A percentile compares a stretch with the other conserved stretches of the same genome.
Conservation (phyloP, 169 alveolate genomes). For the Perkinsus olseni region DNA sequence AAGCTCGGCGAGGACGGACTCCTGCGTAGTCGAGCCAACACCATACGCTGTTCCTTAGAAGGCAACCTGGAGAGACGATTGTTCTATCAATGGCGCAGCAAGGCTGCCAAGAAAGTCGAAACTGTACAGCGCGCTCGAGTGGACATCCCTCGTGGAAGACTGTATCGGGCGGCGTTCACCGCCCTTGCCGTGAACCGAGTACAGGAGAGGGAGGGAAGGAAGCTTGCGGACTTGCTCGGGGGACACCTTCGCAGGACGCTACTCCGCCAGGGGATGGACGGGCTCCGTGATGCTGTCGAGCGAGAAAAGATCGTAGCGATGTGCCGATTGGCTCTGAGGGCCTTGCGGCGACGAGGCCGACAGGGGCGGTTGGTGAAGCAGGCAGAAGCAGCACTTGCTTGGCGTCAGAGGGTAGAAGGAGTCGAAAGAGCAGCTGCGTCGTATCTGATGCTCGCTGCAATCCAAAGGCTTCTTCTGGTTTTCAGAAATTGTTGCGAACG, state of each 20-base stretch:
- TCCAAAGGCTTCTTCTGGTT: background rate
- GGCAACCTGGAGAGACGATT: background rate
- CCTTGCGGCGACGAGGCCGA: background rate
- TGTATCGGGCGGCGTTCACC: background rate
- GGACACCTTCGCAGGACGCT: background rate
- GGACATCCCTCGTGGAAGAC: background rate
- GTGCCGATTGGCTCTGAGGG: background rate
- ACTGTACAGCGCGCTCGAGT: background rate
- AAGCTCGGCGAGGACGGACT: too few relatives aligned
- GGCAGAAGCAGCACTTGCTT: background rate
- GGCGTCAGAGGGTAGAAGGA: background rate
- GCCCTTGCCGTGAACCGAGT: background rate
- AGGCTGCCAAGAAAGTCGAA: background rate
- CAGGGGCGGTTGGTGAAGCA: background rate
- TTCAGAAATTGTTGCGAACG: background rate
- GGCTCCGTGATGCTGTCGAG: background rate
- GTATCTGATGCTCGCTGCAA: too few relatives aligned
- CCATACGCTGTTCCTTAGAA: too few relatives aligned
- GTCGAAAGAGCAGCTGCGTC: too few relatives aligned
- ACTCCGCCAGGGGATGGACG: background rate
- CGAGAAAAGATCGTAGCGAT: background rate
- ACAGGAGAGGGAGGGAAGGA: background rate
- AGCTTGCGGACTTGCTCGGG: background rate
- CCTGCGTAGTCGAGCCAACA: too few relatives aligned
- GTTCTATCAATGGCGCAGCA: background rate